phyloP scores from a whole-genome alignment of 2,329 filamentous ascomycete genomes.

The Monascus ruber region DNA sequence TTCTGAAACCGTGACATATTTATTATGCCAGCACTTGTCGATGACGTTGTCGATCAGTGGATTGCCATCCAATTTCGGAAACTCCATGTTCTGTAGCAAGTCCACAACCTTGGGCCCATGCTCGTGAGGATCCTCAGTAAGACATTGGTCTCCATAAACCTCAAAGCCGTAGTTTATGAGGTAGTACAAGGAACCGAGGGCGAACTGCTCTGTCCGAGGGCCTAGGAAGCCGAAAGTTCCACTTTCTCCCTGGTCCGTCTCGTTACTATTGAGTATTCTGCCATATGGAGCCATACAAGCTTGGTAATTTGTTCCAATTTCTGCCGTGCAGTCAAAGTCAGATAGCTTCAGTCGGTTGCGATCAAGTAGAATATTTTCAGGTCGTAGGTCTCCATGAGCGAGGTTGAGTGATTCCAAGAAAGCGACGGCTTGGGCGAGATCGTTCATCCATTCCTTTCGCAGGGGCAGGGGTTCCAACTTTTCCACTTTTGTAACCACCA shows the following conservation, averaged over 20 bases:
- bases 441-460: conserved; percentile 20
- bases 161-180: conserved; percentile 21
- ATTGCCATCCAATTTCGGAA: conserved; percentile 14
- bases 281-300: conserved; percentile 14
- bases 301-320: conserved; percentile 15
- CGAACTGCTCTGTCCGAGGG: conserved; percentile 21
- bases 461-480: conserved; percentile 16
- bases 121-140: conserved; percentile 13
- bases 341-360: conserved; percentile 15
- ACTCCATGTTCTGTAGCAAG: conserved; percentile 13
- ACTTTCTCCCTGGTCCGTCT: conserved; percentile 8
- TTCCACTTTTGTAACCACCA: conserved; percentile 13
- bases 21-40: conserved; percentile 12
- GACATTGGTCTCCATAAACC: conserved; percentile 16
- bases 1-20: conserved; percentile 9
- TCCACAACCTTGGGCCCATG: conserved; percentile 11
- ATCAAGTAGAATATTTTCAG: conserved; percentile 21
- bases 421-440: conserved; percentile 19
- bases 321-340: conserved; percentile 17
- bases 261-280: conserved; percentile 12
- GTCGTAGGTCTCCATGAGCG: conserved; percentile 20
- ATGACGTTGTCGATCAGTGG: conserved; percentile 15
- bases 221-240: conserved; percentile 13
- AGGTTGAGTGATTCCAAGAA: conserved; percentile 23
- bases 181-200: conserved; percentile 21